Percentiles rank a stretch among this genome's conserved stretches.
phyloP scores from a whole-genome alignment of 108 stramenopile species.

The Phaeodactylum tricornutum region DNA sequence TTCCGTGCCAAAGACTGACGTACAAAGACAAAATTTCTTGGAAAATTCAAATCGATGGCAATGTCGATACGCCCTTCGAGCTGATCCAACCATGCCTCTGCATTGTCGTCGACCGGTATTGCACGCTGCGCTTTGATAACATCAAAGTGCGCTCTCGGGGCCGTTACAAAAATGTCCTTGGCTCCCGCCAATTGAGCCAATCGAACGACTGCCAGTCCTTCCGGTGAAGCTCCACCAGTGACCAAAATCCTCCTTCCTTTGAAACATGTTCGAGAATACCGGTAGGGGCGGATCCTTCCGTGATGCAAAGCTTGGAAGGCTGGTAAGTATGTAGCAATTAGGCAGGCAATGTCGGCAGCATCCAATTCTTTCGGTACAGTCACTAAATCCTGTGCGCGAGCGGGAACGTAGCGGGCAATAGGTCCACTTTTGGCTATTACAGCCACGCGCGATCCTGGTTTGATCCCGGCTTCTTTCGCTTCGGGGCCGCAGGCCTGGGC shows the following conservation, averaged over 20 bases:
- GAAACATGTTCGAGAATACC: slow-evolving; percentile 12
- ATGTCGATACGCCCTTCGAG: slow-evolving; percentile 22
- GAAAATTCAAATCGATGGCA: slow-evolving; percentile 20
- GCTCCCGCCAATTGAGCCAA: slow-evolving; percentile 20
- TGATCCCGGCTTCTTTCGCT: not conserved
- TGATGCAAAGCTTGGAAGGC: slow-evolving; percentile 30
- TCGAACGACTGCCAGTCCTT: slow-evolving; percentile 18
- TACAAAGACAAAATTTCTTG: slow-evolving; percentile 13
- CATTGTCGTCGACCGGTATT: slow-evolving; percentile 7
- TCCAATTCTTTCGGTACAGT: slow-evolving; percentile 18
- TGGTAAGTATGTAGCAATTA: slow-evolving; percentile 22
- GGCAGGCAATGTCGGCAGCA: slow-evolving; percentile 15
- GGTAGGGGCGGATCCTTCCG: slow-evolving; percentile 12
- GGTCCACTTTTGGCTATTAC: slow-evolving; percentile 5
- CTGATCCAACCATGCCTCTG: slow-evolving; percentile 6
- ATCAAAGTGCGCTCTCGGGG: not conserved
- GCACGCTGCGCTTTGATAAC: slow-evolving; percentile 4
- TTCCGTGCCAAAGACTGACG: slow-evolving; percentile 5
- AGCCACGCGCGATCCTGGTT: slow-evolving; percentile 1
- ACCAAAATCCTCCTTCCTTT: slow-evolving; percentile 15
- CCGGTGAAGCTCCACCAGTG: slow-evolving; percentile 13
- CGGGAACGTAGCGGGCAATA: slow-evolving; percentile 6
- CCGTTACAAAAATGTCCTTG: slow-evolving; percentile 9
- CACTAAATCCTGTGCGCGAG: slow-evolving; percentile 14
- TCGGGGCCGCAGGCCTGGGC: not conserved